phyloP scores from a whole-genome alignment of 257 asterid genomes.

The Sherardia arvensis region DNA sequence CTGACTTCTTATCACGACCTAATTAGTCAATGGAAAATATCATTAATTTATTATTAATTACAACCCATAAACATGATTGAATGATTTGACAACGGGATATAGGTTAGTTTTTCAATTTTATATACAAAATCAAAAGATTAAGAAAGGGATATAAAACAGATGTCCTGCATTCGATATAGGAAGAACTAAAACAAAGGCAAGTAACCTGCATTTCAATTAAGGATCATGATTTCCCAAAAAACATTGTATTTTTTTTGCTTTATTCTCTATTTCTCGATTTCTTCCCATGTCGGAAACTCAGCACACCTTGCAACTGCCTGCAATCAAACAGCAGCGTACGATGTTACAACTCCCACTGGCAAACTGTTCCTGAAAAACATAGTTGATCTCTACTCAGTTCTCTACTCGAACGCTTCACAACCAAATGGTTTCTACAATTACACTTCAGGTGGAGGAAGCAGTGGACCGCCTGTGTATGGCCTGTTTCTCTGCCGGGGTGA shows the following conservation, averaged over 20 bases:
- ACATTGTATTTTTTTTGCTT: background rate
- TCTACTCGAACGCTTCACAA: constrained; percentile 7
- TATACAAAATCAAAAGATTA: too few species aligned
- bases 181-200: too few species aligned
- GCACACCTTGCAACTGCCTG: background rate
- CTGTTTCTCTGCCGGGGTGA: constrained; percentile 24
- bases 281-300: background rate
- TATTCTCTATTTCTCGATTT: background rate
- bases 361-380: constrained; percentile 11
- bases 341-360: background rate
- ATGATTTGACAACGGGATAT: background rate
- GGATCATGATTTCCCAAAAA: background rate
- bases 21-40: too few species aligned
- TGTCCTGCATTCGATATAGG: too few species aligned
- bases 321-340: background rate
- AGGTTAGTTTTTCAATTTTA: too few species aligned
- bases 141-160: too few species aligned
- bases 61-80: too few species aligned
- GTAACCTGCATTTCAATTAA: too few species aligned
- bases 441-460: background rate
- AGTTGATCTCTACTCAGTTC: background rate
- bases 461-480: constrained; percentile 3
- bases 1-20: too few species aligned
- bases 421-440: constrained; percentile 14
- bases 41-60: too few species aligned